Evolutionary conservation across 23 red algal species (phyloP).

Genomic region (Cyanidioschyzon merolae): DNA sequence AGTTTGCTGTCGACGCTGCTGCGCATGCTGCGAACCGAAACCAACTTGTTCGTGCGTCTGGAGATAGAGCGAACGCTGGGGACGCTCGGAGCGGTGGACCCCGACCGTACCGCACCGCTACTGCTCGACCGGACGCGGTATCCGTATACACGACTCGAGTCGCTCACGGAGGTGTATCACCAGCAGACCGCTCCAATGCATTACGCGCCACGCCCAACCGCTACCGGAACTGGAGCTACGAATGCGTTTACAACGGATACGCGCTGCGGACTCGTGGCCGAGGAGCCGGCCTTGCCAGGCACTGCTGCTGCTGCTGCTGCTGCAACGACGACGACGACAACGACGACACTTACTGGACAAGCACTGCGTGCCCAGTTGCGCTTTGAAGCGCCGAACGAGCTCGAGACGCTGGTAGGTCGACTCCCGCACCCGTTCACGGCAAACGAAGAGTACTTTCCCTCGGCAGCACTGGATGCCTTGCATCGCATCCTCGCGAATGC

Average conservation of each 20-base stretch:
- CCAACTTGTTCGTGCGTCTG: conserved; percentile 46
- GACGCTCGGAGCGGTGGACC: conserved; percentile 75
- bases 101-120: conserved; percentile 19
- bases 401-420: conserved; percentile 45
- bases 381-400: background rate
- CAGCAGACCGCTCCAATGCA: background rate
- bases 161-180: no score
- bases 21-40: conserved; percentile 40
- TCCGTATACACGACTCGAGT: background rate
- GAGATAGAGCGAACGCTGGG: conserved; percentile 62
- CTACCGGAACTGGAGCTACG: background rate
- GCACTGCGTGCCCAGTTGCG: background rate
- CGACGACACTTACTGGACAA: background rate
- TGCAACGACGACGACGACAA: no score
- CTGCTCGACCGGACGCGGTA: background rate
- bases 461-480: conserved; percentile 69
- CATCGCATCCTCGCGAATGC: conserved; percentile 56
- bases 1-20: conserved; percentile 57
- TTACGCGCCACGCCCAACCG: background rate
- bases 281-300: background rate
- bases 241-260: background rate
- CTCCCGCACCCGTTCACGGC: conserved; percentile 88
- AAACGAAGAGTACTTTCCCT: conserved; percentile 82
- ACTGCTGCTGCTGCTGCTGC: no score
- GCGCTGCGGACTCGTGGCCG: background rate